phyloP scores from a whole-genome alignment of 2,329 filamentous ascomycete genomes.

The Pyricularia sp. region DNA sequence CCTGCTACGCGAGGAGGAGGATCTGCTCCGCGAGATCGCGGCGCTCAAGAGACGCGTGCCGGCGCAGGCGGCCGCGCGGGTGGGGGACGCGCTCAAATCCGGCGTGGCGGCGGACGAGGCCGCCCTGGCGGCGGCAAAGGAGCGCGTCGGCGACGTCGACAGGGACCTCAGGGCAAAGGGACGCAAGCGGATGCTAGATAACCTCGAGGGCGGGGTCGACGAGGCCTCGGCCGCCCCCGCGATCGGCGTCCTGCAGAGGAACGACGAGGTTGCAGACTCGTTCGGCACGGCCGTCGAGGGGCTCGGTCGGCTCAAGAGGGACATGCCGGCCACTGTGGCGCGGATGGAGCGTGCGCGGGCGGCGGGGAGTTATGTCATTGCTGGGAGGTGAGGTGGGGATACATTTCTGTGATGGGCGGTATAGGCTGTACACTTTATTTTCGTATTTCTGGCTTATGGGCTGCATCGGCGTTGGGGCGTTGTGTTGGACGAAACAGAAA shows the following conservation, averaged over 20 bases:
- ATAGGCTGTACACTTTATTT: not conserved
- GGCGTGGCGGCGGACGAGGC: conserved; percentile 38
- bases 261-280: conserved; percentile 38
- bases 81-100: conserved; percentile 29
- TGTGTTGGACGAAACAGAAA: not conserved
- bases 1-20: conserved; percentile 53
- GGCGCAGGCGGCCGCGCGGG: conserved; percentile 29
- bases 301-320: conserved; percentile 43
- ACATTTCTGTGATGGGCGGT: not conserved
- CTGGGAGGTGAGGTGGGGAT: conserved; percentile 17
- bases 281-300: conserved; percentile 34
- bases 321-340: conserved; percentile 53
- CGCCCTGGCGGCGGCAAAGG: conserved; percentile 23
- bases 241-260: conserved; percentile 31
- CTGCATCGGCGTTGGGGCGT: not conserved
- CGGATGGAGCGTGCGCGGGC: conserved; percentile 55
- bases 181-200: conserved; percentile 8
- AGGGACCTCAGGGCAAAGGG: conserved; percentile 11
- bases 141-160: conserved; percentile 7
- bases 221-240: conserved; percentile 16
- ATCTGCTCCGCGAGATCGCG: conserved; percentile 54
- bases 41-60: conserved; percentile 47
- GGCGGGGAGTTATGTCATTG: conserved; percentile 48
- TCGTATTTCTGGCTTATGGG: not conserved
- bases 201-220: conserved; percentile 9